These are phyloP conservation scores for Begonia fuchsioides DNA, from an alignment of 306 rosid species.

Conservation along the genomic window DNA sequence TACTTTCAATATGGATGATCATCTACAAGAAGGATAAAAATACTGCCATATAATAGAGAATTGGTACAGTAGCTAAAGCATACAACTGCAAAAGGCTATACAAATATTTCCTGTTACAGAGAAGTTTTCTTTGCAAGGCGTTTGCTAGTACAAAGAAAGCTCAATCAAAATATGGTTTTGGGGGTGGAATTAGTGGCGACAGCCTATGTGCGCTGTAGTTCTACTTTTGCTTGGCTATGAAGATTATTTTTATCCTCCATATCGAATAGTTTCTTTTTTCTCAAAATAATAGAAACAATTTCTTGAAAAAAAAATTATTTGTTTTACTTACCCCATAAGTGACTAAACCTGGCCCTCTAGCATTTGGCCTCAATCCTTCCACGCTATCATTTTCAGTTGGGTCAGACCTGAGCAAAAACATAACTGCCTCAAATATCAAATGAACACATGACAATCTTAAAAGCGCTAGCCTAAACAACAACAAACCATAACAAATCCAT, in stretches of 20 bases:
- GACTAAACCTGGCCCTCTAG: constrained; percentile 99
- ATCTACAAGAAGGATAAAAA: too few species aligned
- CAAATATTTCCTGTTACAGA: not conserved
- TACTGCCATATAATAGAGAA: too few species aligned
- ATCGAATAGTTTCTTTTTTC: not conserved
- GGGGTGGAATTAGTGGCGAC: too few species aligned
- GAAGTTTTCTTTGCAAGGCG: too few species aligned
- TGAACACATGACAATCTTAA: not conserved
- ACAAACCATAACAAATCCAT: constrained; percentile 95
- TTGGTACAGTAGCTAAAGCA: too few species aligned
- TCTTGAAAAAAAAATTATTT: not conserved
- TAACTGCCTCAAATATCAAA: constrained; percentile 8
- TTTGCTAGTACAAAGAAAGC: too few species aligned
- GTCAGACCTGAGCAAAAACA: constrained; percentile 63
- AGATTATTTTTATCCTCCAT: too few species aligned
- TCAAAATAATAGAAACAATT: not conserved
- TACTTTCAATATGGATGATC: too few species aligned
- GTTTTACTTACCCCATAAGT: constrained; percentile 80
- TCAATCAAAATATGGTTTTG: too few species aligned
- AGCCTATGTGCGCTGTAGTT: too few species aligned
- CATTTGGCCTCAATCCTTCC: constrained; percentile 96
- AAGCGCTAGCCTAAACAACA: constrained; percentile 16
- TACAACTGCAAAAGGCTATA: too few species aligned
- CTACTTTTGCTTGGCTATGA: too few species aligned
- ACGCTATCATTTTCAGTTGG: constrained; percentile 98